Conservation (phyloP, 2,329 filamentous ascomycete species). For the Neofusicoccum parvum region DNA sequence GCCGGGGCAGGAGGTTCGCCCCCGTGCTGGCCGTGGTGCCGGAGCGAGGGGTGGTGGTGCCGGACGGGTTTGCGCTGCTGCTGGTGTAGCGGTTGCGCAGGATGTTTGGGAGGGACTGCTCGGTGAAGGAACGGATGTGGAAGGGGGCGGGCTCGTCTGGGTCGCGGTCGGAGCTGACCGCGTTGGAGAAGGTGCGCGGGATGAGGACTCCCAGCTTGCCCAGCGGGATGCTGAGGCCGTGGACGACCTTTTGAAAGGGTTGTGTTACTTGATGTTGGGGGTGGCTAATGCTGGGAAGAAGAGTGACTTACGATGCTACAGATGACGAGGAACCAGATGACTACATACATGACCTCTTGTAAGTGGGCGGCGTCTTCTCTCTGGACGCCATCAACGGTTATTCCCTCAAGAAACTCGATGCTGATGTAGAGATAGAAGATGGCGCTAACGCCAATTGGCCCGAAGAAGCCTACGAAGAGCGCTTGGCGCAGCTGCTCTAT, state of each 20-base stretch:
- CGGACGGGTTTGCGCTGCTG: background rate
- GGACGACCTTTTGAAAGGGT: constrained; percentile 50
- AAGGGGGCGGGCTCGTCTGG: constrained; percentile 33
- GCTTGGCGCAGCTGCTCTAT: constrained; percentile 75
- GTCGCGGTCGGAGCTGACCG: constrained; percentile 32
- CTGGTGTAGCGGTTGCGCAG: constrained; percentile 31
- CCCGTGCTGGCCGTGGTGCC: constrained; percentile 24
- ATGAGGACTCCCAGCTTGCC: constrained; percentile 66
- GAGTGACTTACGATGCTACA: constrained; percentile 72
- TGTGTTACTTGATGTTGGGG: too few relatives aligned
- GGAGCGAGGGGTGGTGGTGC: constrained; percentile 1
- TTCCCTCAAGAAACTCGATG: constrained; percentile 67
- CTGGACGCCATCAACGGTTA: constrained; percentile 61
- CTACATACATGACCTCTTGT: constrained; percentile 66
- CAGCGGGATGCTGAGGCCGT: constrained; percentile 79
- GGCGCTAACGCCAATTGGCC: constrained; percentile 86
- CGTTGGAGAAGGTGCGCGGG: constrained; percentile 63
- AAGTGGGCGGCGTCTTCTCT: constrained; percentile 68
- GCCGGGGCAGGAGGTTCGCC: constrained; percentile 30
- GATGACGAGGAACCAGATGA: constrained; percentile 85
- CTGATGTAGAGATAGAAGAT: constrained; percentile 87
- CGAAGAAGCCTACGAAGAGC: constrained; percentile 88
- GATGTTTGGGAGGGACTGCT: constrained; percentile 29
- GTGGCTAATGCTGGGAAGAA: background rate
- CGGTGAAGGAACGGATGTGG: constrained; percentile 30